Base-by-base conservation (phyloP, 2,329 filamentous ascomycete genomes). In the Arthrobotrys musiformis region DNA sequence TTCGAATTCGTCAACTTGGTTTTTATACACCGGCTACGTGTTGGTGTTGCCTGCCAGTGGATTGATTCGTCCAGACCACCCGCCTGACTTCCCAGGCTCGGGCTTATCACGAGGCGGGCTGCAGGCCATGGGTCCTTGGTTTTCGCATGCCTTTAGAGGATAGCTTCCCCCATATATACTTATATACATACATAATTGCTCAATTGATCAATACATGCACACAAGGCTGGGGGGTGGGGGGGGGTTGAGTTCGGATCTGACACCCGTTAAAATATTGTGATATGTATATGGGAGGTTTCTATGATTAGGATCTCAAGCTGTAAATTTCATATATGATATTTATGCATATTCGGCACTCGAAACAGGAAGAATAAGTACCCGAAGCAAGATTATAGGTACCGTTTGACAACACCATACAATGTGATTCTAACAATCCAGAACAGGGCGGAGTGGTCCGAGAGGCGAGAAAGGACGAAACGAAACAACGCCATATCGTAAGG, bases 1-100 rank as follows among this genome's bases (percentile, higher is more conserved):
- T 11, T 5, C 30, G 9, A 9, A 33, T 4, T 5, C 4, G 30
- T 40, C 17, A 4, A 40, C 9, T 40, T 58, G 30, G n/a, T 22
- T 19, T 54, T 58, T 58, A 58, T 58, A 58, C 17, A 24, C 52
- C 30, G 52, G 19, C 52, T 58, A 58, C 52, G 52, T 40, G 52
- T 58, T 58, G 52, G 52, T 40, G 52, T 58, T 58, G 52, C 28
- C 52, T 24, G 30, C 30, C 52, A 58, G 52, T 58, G 52, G 52
- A 58, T 58, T 33, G 30, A 37, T 37, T 35, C 50, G 28, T 19
- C 44, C 44, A 48, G 13, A 52, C 48, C 48, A 52, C 50, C 50
- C 28, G 28, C 28, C 50, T 56, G 28, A 56, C 50, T 35, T 35
- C 28, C 52, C 52, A 11, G 8, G 33, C 30, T 40, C 15, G 28